Evolutionary conservation across 352 stramenopile genomes (phyloP).

Genomic region (Pythium phragmiticola): DNA sequence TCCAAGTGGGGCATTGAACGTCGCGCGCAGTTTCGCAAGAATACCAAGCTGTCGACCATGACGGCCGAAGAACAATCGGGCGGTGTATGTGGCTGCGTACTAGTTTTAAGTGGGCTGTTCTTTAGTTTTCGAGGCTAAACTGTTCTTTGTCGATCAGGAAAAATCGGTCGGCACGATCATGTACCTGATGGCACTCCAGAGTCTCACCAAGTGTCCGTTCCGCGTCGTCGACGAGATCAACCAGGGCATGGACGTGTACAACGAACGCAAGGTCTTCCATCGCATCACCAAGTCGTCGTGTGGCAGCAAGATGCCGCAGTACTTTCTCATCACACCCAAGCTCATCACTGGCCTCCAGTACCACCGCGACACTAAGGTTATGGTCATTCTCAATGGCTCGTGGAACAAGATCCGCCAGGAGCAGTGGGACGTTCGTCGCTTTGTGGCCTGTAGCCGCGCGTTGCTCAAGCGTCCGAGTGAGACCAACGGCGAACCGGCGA

Average conservation of each 20-base stretch:
- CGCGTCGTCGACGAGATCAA: conserved; percentile 90
- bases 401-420: conserved; percentile 83
- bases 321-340: conserved; percentile 90
- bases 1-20: conserved; percentile 87
- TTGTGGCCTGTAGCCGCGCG: conserved; percentile 40
- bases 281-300: conserved; percentile 87
- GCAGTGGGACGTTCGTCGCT: conserved; percentile 60
- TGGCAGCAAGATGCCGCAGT: conserved; percentile 83
- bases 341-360: conserved; percentile 84
- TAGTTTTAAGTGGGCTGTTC: neutral
- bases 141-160: conserved; percentile 42
- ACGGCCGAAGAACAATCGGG: conserved; percentile 85
- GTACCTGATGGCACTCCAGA: conserved; percentile 90
- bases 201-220: conserved; percentile 84
- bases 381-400: conserved; percentile 85
- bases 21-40: conserved; percentile 83
- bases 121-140: neutral
- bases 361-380: conserved; percentile 85
- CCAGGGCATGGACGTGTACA: conserved; percentile 90
- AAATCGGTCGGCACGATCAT: conserved; percentile 91
- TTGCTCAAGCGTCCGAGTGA: conserved; percentile 19
- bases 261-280: conserved; percentile 88
- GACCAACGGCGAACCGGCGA: conserved; percentile 8
- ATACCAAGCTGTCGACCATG: conserved; percentile 82
- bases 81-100: conserved; percentile 47